Evolutionary conservation across 257 asterid genomes (phyloP).

Genomic region (Primulina tabacum): DNA sequence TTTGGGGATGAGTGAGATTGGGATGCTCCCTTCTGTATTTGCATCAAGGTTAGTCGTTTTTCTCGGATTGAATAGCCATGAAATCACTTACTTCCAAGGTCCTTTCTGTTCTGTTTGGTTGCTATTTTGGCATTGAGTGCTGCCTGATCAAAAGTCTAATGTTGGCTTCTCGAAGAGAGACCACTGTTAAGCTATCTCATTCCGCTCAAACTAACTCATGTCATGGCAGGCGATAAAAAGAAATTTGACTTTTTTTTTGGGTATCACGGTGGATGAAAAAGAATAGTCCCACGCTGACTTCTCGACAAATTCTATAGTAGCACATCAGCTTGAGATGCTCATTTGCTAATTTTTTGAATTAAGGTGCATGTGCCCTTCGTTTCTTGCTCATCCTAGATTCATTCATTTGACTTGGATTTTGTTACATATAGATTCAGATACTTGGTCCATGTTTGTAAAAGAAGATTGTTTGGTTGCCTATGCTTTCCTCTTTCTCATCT

Average conservation of each 20-base stretch:
- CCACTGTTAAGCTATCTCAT: background rate
- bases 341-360: too few species aligned
- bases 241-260: background rate
- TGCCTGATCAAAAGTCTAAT: background rate
- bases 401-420: background rate
- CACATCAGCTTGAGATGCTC: background rate
- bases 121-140: background rate
- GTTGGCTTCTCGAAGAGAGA: background rate
- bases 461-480: background rate
- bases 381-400: background rate
- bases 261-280: background rate
- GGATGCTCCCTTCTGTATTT: conserved; percentile 85
- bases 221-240: too few species aligned
- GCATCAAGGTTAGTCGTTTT: conserved; percentile 49
- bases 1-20: conserved; percentile 89
- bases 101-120: background rate
- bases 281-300: too few species aligned
- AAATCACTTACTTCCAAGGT: background rate
- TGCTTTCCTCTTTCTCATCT: background rate
- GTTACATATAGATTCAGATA: too few species aligned
- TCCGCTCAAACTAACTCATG: too few species aligned
- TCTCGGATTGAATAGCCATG: background rate
- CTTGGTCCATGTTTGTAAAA: background rate
- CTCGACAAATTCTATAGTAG: too few species aligned
- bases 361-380: background rate